phyloP scores from a whole-genome alignment of 306 rosid species.

The Gynostemma pentaphyllum region DNA sequence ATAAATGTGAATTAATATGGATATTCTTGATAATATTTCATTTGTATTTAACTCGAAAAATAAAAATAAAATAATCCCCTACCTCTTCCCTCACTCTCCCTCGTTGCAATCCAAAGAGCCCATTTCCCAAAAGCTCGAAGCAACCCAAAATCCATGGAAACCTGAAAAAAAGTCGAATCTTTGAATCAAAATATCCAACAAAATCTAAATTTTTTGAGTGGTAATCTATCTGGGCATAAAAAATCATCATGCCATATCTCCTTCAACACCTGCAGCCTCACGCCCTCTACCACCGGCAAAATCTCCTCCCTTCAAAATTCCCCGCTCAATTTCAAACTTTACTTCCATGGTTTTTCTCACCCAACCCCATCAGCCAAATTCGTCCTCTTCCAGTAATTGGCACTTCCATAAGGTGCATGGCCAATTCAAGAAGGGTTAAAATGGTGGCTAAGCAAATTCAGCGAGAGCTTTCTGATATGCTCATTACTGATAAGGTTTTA shows the following conservation, averaged over 20 bases:
- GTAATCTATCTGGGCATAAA: not conserved
- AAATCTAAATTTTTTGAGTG: too few species aligned
- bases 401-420: constrained; percentile 58
- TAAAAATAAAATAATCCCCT: too few species aligned
- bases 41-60: too few species aligned
- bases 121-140: too few species aligned
- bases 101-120: too few species aligned
- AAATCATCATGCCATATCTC: constrained; percentile 27
- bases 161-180: too few species aligned
- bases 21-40: too few species aligned
- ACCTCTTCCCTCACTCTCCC: too few species aligned
- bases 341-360: constrained; percentile 21
- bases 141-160: too few species aligned
- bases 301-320: not conserved
- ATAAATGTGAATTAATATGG: too few species aligned
- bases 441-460: constrained; percentile 90
- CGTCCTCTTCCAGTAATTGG: not conserved
- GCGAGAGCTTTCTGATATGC: constrained; percentile 92
- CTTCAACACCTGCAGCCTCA: constrained; percentile 18
- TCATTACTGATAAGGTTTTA: constrained; percentile 63
- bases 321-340: constrained; percentile 14
- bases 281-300: constrained; percentile 5
- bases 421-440: constrained; percentile 74
- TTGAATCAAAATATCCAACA: too few species aligned
- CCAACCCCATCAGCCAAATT: constrained; percentile 9